A percentile compares a stretch with the other conserved stretches of the same genome.
phyloP scores from a whole-genome alignment of 148 eudicot genomes.

The Camellia lanceoleosa region DNA sequence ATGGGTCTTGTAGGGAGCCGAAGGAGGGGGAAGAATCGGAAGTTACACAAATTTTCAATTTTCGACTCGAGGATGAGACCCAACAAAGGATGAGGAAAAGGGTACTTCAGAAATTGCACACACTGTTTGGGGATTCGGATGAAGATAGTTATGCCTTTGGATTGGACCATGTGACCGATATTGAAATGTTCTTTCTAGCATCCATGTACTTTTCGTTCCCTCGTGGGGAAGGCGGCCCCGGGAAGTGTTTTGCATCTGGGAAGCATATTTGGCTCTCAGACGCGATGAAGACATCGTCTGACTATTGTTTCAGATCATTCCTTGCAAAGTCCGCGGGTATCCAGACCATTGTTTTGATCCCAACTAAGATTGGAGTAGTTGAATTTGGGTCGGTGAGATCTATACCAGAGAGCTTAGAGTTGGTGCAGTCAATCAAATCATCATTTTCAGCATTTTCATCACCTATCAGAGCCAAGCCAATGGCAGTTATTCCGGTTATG shows the following conservation, averaged over 20 bases:
- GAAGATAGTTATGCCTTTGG: conserved; percentile 73
- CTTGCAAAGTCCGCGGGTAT: conserved; percentile 78
- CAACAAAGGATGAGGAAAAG: conserved; percentile 79
- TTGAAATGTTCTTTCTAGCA: conserved; percentile 84
- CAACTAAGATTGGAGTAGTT: conserved; percentile 75
- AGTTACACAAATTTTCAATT: conserved; percentile 32
- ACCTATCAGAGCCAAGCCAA: conserved; percentile 26
- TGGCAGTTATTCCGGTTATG: conserved; percentile 20
- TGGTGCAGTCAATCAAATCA: conserved; percentile 44
- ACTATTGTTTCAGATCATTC: conserved; percentile 69
- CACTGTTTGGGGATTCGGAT: conserved; percentile 65
- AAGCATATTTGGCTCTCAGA: conserved; percentile 64
- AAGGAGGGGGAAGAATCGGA: conserved; percentile 66
- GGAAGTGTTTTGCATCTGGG: conserved; percentile 59
- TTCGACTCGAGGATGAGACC: conserved; percentile 56
- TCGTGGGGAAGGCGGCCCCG: conserved; percentile 70
- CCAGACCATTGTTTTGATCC: conserved; percentile 74
- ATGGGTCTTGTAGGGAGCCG: conserved; percentile 92
- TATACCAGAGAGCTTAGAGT: conserved; percentile 47
- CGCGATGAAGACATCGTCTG: conserved; percentile 39
- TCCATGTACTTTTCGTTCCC: conserved; percentile 90
- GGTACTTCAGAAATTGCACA: conserved; percentile 75
- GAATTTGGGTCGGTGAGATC: conserved; percentile 80
- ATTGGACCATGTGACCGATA: conserved; percentile 78
- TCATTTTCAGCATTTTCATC: conserved; percentile 38